These are phyloP conservation scores for Globomyces pollinis-pini DNA, from an alignment of 192 early-diverging fungal genomes.

Conservation along the genomic window DNA sequence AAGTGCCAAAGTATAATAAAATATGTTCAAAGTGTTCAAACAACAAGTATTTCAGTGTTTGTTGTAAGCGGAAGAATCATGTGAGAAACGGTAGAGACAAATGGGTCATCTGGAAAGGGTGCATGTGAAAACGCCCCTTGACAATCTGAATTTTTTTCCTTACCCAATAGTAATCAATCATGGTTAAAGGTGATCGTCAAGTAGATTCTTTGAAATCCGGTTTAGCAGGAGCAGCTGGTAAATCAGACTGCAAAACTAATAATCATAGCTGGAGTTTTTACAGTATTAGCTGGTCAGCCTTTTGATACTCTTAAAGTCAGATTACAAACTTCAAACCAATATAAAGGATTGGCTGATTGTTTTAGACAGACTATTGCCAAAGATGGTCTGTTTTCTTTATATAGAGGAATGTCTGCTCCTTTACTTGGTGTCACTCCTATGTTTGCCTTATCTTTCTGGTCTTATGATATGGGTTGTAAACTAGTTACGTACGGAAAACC, in stretches of 20 bases:
- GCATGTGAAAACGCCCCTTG: too few relatives aligned
- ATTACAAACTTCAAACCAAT: constrained; percentile 83
- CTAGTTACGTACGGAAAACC: constrained; percentile 53
- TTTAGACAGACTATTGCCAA: constrained; percentile 84
- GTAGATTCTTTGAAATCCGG: constrained; percentile 69
- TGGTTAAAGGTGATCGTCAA: constrained; percentile 10
- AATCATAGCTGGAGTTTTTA: constrained; percentile 79
- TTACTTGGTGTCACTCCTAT: constrained; percentile 91
- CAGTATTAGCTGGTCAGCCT: constrained; percentile 61
- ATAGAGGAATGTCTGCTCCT: constrained; percentile 92
- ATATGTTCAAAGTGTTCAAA: too few relatives aligned
- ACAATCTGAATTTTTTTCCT: too few relatives aligned
- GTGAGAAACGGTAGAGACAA: too few relatives aligned
- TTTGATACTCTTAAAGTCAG: constrained; percentile 86
- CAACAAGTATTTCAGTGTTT: too few relatives aligned
- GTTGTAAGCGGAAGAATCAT: too few relatives aligned
- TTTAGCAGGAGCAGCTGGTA: constrained; percentile 86
- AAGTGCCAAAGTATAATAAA: too few relatives aligned
- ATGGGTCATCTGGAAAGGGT: too few relatives aligned
- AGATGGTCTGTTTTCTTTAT: constrained; percentile 86
- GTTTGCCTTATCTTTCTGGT: constrained; percentile 91
- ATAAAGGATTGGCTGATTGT: constrained; percentile 85
- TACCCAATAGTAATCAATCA: too few relatives aligned
- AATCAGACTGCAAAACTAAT: too few relatives aligned
- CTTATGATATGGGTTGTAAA: constrained; percentile 70